Conservation (phyloP, 2,329 filamentous ascomycete genomes). For the Alternaria hordeiaustralica region DNA sequence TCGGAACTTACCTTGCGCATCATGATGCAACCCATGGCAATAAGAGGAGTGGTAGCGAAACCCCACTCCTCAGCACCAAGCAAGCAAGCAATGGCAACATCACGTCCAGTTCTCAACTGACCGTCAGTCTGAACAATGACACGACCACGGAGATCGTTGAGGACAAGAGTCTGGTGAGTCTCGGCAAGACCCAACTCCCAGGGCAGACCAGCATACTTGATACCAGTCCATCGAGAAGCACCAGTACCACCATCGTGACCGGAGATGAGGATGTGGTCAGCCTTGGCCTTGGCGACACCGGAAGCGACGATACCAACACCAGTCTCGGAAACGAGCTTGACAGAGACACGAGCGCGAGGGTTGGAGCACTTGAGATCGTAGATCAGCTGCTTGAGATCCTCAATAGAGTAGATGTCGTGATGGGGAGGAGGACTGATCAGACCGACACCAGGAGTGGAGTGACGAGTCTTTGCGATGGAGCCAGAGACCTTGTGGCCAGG, state of each 20-base stretch:
- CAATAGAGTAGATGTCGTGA: constrained; percentile 98
- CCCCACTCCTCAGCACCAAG: constrained; percentile 98
- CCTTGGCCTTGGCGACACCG: constrained; percentile 96
- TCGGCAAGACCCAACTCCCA: constrained; percentile 97
- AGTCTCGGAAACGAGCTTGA: constrained; percentile 97
- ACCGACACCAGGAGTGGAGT: constrained; percentile 95
- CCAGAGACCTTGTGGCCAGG: constrained; percentile 96
- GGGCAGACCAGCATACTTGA: constrained; percentile 96
- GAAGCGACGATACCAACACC: constrained; percentile 97
- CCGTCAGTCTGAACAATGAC: constrained; percentile 97
- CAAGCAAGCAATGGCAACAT: constrained; percentile 92
- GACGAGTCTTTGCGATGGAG: constrained; percentile 90
- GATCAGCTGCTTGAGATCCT: constrained; percentile 96
- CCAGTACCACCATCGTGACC: constrained; percentile 97
- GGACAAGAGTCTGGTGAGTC: constrained; percentile 93
- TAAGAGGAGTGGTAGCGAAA: constrained; percentile 91
- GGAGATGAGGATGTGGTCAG: constrained; percentile 95
- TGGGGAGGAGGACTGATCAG: constrained; percentile 95
- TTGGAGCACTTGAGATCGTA: constrained; percentile 98
- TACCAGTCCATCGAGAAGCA: constrained; percentile 96
- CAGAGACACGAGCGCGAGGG: constrained; percentile 87
- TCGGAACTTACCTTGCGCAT: constrained; percentile 69
- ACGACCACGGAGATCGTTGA: constrained; percentile 94
- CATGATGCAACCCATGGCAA: constrained; percentile 96
- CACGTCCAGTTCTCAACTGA: constrained; percentile 88